Evolutionary conservation across 2,329 filamentous ascomycete genomes (phyloP).

Genomic region (Aspergillus aculeatinus): DNA sequence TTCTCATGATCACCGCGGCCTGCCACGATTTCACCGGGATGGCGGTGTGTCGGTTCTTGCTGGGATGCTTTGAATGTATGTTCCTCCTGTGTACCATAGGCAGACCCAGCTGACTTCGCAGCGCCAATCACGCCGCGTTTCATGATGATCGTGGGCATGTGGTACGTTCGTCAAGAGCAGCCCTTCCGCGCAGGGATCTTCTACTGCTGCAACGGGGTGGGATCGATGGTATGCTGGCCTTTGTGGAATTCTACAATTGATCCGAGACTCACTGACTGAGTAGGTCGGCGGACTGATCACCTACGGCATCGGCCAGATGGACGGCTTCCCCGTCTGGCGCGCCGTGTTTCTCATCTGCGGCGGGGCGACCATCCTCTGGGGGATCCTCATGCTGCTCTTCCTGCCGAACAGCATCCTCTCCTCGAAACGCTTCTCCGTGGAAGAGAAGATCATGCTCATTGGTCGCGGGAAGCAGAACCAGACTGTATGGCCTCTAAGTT

Average conservation of each 20-base stretch:
- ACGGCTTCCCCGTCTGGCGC: conserved; percentile 46
- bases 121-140: conserved; percentile 51
- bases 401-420: conserved; percentile 47
- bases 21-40: conserved; percentile 45
- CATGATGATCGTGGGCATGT: conserved; percentile 53
- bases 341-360: conserved; percentile 49
- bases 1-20: conserved; percentile 47
- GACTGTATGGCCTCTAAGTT: too few species aligned
- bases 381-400: conserved; percentile 39
- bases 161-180: conserved; percentile 50
- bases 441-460: conserved; percentile 48
- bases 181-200: conserved; percentile 49
- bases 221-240: conserved; percentile 28
- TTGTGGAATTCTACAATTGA: too few species aligned
- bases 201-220: conserved; percentile 44
- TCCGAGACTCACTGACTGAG: too few species aligned
- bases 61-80: conserved; percentile 47
- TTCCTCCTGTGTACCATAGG: not conserved
- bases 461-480: conserved; percentile 31
- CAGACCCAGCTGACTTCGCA: not conserved
- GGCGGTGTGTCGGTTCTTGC: conserved; percentile 46
- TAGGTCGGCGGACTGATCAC: conserved; percentile 27
- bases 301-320: conserved; percentile 43
- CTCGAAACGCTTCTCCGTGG: conserved; percentile 43
- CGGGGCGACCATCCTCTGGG: conserved; percentile 46